A percentile compares a stretch with the other conserved stretches of the same genome.
phyloP scores from a whole-genome alignment of 1,284 basidiomycete species.

The Marasmius tenuissimus region DNA sequence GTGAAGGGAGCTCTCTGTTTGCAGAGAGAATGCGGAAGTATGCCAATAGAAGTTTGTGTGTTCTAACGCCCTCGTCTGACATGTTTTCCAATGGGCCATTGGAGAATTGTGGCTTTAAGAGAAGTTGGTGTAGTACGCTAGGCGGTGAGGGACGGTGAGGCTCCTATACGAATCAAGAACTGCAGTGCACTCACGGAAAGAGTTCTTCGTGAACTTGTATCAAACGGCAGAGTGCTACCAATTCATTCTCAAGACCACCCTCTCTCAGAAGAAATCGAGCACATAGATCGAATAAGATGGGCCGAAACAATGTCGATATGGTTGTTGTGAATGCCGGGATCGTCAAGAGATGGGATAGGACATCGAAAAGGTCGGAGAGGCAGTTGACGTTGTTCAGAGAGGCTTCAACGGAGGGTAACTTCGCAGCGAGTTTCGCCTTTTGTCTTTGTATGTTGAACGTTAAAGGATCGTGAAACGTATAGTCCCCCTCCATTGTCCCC shows the following conservation, averaged over 20 bases:
- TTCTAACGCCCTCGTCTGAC: constrained; percentile 37
- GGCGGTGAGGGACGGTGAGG: constrained; percentile 7
- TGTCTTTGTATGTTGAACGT: constrained; percentile 55
- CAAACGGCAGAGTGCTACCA: constrained; percentile 61
- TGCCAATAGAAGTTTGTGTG: constrained; percentile 73
- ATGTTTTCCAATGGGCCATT: constrained; percentile 53
- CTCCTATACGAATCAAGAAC: constrained; percentile 7
- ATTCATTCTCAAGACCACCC: constrained; percentile 47
- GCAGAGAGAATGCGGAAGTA: constrained; percentile 80
- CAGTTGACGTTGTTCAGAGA: constrained; percentile 36
- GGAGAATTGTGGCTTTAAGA: constrained; percentile 42
- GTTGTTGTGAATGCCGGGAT: constrained; percentile 52
- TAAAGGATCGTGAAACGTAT: constrained; percentile 38
- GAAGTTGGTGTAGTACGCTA: constrained; percentile 52
- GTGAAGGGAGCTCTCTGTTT: constrained; percentile 65
- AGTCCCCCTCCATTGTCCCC: neutral
- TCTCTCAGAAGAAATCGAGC: constrained; percentile 64
- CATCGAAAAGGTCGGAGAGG: constrained; percentile 37
- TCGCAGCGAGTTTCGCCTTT: constrained; percentile 40
- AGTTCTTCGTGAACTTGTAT: constrained; percentile 73
- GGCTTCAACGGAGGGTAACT: constrained; percentile 36
- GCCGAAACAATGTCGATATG: constrained; percentile 62
- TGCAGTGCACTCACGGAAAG: constrained; percentile 59
- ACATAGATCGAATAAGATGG: constrained; percentile 69
- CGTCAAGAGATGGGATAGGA: constrained; percentile 51